phyloP scores from a whole-genome alignment of 805 yeast species.

The Maudiozyma saulgeensis region DNA sequence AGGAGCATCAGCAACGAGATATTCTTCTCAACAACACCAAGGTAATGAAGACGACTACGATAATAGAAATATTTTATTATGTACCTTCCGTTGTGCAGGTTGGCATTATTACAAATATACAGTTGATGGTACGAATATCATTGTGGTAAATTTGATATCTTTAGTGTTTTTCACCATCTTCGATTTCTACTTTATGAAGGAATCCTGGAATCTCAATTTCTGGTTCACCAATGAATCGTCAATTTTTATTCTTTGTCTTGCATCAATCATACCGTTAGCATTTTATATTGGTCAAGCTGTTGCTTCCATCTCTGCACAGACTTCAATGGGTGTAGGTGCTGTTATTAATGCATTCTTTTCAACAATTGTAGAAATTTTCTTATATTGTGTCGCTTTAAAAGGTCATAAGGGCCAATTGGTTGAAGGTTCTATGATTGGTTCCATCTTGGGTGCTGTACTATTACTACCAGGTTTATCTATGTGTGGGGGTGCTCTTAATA shows the following conservation, averaged over 20 bases:
- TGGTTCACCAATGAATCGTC: constrained; percentile 47
- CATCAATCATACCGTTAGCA: constrained; percentile 86
- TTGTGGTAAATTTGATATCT: constrained; percentile 73
- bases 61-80: constrained; percentile 55
- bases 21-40: background rate
- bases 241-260: constrained; percentile 64
- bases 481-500: constrained; percentile 92
- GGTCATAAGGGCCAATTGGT: constrained; percentile 83
- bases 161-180: constrained; percentile 75
- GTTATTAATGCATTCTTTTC: constrained; percentile 96
- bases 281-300: constrained; percentile 98
- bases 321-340: constrained; percentile 98
- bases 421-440: constrained; percentile 93
- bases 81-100: constrained; percentile 90
- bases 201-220: constrained; percentile 29
- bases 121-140: constrained; percentile 90
- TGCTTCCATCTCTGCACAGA: constrained; percentile 97
- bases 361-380: constrained; percentile 84
- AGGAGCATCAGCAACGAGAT: background rate
- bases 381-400: constrained; percentile 82
- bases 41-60: constrained; percentile 12
- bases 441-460: constrained; percentile 84
- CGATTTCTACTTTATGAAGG: constrained; percentile 60
- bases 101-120: constrained; percentile 92
- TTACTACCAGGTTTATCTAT: constrained; percentile 88